Conservation (phyloP, 805 yeast genomes). For the Cyberlindnera misumaiensis region DNA sequence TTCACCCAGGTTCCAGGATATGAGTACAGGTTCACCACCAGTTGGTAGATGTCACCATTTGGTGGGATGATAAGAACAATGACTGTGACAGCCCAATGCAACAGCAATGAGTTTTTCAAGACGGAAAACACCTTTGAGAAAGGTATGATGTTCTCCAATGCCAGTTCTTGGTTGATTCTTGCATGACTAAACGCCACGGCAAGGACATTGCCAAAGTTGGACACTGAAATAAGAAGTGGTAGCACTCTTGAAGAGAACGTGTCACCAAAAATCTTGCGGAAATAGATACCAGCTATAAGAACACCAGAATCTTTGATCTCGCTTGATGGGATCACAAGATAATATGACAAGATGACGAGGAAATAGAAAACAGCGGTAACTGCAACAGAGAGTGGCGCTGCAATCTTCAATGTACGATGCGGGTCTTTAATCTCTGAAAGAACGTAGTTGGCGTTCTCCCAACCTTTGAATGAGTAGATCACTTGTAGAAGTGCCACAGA, state of each 20-base stretch:
- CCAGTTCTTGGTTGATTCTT: constrained; percentile 52
- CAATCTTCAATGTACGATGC: constrained; percentile 45
- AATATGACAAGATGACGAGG: constrained; percentile 51
- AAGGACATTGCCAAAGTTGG: constrained; percentile 57
- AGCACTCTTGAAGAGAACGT: constrained; percentile 41
- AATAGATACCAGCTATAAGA: constrained; percentile 56
- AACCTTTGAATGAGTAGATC: constrained; percentile 60
- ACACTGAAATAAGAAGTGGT: constrained; percentile 52
- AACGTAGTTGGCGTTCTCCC: constrained; percentile 66
- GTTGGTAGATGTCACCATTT: constrained; percentile 56
- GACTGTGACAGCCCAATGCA: constrained; percentile 54
- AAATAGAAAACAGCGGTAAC: constrained; percentile 48
- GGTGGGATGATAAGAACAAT: constrained; percentile 52
- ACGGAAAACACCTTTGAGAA: constrained; percentile 40
- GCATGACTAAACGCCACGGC: constrained; percentile 60
- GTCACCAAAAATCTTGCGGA: constrained; percentile 51
- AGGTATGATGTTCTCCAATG: constrained; percentile 43
- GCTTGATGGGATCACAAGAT: constrained; percentile 35
- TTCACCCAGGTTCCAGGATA: constrained; percentile 61
- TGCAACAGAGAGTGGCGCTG: constrained; percentile 54
- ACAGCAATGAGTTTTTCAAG: constrained; percentile 36
- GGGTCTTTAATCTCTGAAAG: constrained; percentile 54
- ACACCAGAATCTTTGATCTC: constrained; percentile 50
- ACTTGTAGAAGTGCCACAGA: constrained; percentile 54
- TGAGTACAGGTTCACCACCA: constrained; percentile 54